Evolutionary conservation across 768 basidiomycete species (phyloP).

Genomic region (Boletellus ananas): DNA sequence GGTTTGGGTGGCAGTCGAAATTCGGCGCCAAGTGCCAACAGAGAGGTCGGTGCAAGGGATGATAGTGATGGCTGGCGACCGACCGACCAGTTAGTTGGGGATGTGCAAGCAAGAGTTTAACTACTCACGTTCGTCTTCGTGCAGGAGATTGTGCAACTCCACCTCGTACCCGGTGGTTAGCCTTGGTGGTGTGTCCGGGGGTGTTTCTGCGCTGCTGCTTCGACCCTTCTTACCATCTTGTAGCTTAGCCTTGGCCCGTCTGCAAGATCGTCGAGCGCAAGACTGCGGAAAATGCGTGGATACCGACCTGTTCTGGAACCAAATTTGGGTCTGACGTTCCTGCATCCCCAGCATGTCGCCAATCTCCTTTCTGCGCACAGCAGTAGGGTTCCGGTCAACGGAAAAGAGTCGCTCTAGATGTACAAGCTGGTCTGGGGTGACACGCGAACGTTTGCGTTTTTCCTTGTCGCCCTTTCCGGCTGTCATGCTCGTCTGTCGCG

Average conservation of each 20-base stretch:
- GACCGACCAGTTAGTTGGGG: not conserved
- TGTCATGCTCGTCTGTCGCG: conserved; percentile 25
- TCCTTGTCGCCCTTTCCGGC: conserved; percentile 40
- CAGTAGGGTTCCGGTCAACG: conserved; percentile 67
- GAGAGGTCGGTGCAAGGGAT: conserved; percentile 74
- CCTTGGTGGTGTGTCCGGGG: conserved; percentile 50
- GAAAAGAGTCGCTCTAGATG: conserved; percentile 71
- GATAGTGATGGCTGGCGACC: conserved; percentile 57
- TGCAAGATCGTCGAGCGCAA: conserved; percentile 24
- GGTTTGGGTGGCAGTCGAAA: conserved; percentile 49
- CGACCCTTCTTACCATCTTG: conserved; percentile 54
- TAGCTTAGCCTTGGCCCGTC: conserved; percentile 80
- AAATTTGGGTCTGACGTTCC: conserved; percentile 85
- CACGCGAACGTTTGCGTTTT: conserved; percentile 72
- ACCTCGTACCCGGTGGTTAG: conserved; percentile 50
- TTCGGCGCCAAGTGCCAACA: conserved; percentile 77
- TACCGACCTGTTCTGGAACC: conserved; percentile 76
- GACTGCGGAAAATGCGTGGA: not conserved
- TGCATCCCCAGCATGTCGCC: conserved; percentile 74
- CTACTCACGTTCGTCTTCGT: conserved; percentile 71
- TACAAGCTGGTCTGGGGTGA: conserved; percentile 76
- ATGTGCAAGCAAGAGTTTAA: not conserved
- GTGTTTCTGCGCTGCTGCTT: conserved; percentile 33
- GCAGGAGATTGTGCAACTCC: conserved; percentile 62
- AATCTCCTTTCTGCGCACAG: conserved; percentile 67